Evolutionary conservation across 2,329 filamentous ascomycete species (phyloP).

Genomic region (Talaromyces sp.): DNA sequence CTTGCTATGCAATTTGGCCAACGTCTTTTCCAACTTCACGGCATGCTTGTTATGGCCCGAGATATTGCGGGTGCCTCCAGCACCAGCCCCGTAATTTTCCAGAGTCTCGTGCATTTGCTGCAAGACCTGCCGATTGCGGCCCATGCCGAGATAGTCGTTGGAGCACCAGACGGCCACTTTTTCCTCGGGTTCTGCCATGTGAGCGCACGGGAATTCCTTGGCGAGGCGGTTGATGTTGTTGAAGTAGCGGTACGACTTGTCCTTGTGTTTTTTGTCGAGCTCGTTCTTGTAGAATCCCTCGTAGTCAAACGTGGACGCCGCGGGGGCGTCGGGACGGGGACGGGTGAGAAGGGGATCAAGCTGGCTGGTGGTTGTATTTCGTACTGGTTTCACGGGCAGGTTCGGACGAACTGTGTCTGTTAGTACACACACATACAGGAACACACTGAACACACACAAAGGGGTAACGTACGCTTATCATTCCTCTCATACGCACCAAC

Average conservation of each 20-base stretch:
- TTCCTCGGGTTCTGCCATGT: constrained; percentile 78
- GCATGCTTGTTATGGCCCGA: constrained; percentile 97
- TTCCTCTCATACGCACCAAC: constrained; percentile 47
- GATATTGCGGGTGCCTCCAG: constrained; percentile 93
- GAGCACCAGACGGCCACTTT: constrained; percentile 97
- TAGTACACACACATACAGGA: no score
- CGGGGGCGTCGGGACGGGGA: constrained; percentile 45
- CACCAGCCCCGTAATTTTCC: constrained; percentile 90
- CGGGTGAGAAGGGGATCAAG: constrained; percentile 29
- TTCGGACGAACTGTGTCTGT: constrained; percentile 19
- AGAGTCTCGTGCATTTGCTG: constrained; percentile 91
- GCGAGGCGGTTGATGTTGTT: constrained; percentile 99
- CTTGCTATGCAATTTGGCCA: constrained; percentile 86
- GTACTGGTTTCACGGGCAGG: constrained; percentile 17
- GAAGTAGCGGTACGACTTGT: constrained; percentile 99
- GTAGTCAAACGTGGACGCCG: constrained; percentile 71
- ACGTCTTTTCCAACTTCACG: constrained; percentile 70
- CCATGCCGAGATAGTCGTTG: constrained; percentile 98
- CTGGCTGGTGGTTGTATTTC: constrained; percentile 17
- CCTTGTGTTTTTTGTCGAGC: constrained; percentile 97
- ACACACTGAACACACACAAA: neutral
- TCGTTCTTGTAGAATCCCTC: constrained; percentile 81
- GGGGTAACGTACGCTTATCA: constrained; percentile 37
- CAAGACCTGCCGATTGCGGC: constrained; percentile 79
- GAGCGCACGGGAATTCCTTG: constrained; percentile 90